Evolutionary conservation across 2,329 filamentous ascomycete genomes (phyloP), one percentile per base, ranked within the genome.

Genomic region (Botrytis aclada): DNA sequence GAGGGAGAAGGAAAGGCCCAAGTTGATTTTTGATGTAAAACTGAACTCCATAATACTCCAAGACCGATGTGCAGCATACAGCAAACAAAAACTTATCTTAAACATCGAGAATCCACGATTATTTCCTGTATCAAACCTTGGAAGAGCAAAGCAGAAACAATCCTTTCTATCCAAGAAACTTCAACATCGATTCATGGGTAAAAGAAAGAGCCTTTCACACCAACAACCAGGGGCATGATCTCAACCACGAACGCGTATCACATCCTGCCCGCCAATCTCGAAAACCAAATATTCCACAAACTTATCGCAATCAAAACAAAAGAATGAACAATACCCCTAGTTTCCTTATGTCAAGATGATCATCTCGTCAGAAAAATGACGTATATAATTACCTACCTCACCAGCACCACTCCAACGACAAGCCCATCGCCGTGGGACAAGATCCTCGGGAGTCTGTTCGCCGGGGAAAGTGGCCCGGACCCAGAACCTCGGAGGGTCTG

Each of bases 401-500:
- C 32, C 18, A 43, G 8, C 61, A 43, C 61, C 37, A 32, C 32
- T 62, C 34, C 25, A 51, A 14, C 12, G 14, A 34, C n/a, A 64
- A 51, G 60, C 60, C 37, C 14, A 41, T 8, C 37, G 29, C 45
- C 25, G 64, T 67, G 34, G 20, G 16, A 56, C 64, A 22, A 54
- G 51, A 10, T 10, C 14, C 37, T 54, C 64, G 64, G 47, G 45
- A 54, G 47, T 67, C 64, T 54, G 25, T 67, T 41, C 45, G 34
- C 47, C 25, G 64, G 45, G 64, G 25, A 56, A 37, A 29, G 64
- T 37, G 34, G 25, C 47, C 66, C n/a, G 66, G 39, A 22, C 51
- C 66, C 41, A 39, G 43, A 69, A n/a, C 39, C 51, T 60, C 37
- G 66, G n/a, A 25, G 65, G 37, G 66, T 69, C 51, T 69, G 66